Percentiles rank a stretch among this genome's conserved stretches.
Evolutionary conservation across 75 land plant genomes (phyloP).

Genomic region (Larix kaempferi): DNA sequence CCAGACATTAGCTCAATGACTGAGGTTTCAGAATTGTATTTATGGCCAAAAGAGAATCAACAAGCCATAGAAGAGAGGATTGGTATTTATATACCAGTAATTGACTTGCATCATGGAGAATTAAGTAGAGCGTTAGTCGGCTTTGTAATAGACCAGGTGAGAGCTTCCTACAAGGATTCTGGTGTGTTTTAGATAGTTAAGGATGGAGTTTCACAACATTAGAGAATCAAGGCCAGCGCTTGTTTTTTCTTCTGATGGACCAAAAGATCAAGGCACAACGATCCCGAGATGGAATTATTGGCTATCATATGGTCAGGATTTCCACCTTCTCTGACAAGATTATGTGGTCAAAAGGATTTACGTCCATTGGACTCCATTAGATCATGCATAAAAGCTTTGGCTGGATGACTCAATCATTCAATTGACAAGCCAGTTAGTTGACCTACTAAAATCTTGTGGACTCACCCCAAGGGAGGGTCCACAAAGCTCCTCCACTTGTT

Average conservation of each 20-base stretch:
- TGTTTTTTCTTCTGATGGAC: constrained; percentile 60
- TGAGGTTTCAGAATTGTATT: constrained; percentile 7
- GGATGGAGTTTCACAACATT: constrained; percentile 39
- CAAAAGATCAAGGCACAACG: constrained; percentile 58
- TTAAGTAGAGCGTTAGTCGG: not conserved
- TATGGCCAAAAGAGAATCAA: not conserved
- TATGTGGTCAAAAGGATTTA: constrained; percentile 82
- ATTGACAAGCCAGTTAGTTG: too few relatives aligned
- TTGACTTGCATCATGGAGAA: not conserved
- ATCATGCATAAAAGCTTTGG: constrained; percentile 1
- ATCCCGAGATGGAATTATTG: constrained; percentile 42
- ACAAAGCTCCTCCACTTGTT: too few relatives aligned
- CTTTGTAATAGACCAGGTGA: not conserved
- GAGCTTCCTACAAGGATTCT: constrained; percentile 59
- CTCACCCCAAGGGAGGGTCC: too few relatives aligned
- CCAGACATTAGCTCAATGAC: not conserved
- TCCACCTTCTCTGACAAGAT: constrained; percentile 52
- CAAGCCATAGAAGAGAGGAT: not conserved
- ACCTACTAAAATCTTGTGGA: too few relatives aligned
- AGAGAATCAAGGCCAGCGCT: constrained; percentile 22
- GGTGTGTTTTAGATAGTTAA: constrained; percentile 68
- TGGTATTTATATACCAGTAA: not conserved
- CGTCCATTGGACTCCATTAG: not conserved
- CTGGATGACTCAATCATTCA: too few relatives aligned
- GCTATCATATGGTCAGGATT: constrained; percentile 59